Base-by-base conservation (phyloP, 352 stramenopile species). In the Pythium dissimile region DNA sequence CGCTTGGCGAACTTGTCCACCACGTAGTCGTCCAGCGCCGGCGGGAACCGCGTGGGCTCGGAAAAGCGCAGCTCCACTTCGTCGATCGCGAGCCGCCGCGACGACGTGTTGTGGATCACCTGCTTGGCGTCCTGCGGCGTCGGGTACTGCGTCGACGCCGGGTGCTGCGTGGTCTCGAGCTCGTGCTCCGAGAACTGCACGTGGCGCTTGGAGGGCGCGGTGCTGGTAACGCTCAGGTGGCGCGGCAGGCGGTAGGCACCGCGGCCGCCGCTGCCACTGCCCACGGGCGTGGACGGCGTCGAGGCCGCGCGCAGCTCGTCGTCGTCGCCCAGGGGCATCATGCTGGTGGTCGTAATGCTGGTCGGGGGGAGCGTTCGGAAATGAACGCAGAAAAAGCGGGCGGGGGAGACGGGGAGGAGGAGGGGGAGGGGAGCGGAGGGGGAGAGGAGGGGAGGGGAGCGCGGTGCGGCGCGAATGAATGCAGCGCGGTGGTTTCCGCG, bases 131-230 rank as follows among this genome's bases (percentile, higher is more conserved):
- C 35, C 4, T 47, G 15, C 21, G 61, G 61, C 30, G 61, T 68
- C 38, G 54, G 53, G 45, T 68, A 54, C 48, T 68, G 61, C 16
- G 61, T 68, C 24, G 35, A 13, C 18, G 28, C 9, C 21, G 61
- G 59, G 46, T 31, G 46, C 38, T 68, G 61, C 30, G 50, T 59
- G 37, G 31, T 44, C 30, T 63, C 61, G 41, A 68, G 61, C 26
- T 50, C 54, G 30, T 44, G 26, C 6, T 56, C 69, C 26, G 75
- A 71, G 37, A 90, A 90, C 38, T 71, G 77, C 47, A 90, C 80
- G 26, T 39, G 57, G 64, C 73, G 48, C 32, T 67, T 62, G 37
- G 30, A 35, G 5, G 61, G 20, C 30, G 38, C 52, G 11, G 39
- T 47, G n/a, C 18, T 35, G 8, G 59, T 66, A 55, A 37, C 66